Percentiles rank a stretch among this genome's conserved stretches.
phyloP scores from a whole-genome alignment of 1,284 basidiomycete genomes.

The Cystobasidium sp. region DNA sequence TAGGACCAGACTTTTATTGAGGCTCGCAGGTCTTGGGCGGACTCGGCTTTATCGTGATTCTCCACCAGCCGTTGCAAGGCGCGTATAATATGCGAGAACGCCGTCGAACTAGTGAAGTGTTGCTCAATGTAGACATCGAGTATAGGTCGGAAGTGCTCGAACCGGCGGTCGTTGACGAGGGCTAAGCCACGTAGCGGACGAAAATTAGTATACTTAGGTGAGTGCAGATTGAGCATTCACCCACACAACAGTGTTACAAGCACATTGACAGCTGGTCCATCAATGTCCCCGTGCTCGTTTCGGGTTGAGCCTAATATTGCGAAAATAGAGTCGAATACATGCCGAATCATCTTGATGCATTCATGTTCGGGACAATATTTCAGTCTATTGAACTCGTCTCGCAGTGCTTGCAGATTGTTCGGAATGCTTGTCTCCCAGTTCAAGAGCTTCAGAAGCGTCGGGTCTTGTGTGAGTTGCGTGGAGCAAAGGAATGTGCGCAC shows the following conservation, averaged over 20 bases:
- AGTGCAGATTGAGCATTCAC: background rate
- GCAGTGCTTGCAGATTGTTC: constrained; percentile 69
- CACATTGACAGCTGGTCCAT: constrained; percentile 84
- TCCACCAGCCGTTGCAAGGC: constrained; percentile 83
- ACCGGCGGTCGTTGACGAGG: constrained; percentile 91
- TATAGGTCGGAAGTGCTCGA: constrained; percentile 91
- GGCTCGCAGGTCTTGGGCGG: constrained; percentile 76
- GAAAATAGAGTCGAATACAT: constrained; percentile 90
- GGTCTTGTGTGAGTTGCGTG: constrained; percentile 89
- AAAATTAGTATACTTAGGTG: background rate
- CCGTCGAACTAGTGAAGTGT: constrained; percentile 77
- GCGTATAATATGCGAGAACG: constrained; percentile 77
- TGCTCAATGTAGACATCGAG: constrained; percentile 90
- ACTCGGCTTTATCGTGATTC: constrained; percentile 74
- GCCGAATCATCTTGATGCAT: constrained; percentile 85
- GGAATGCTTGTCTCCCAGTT: constrained; percentile 73
- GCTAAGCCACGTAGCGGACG: constrained; percentile 60
- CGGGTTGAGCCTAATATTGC: constrained; percentile 77
- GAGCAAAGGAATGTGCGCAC: constrained; percentile 91
- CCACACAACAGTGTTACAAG: constrained; percentile 73
- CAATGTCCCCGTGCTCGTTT: constrained; percentile 78
- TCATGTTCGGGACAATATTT: constrained; percentile 54
- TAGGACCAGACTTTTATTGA: constrained; percentile 97
- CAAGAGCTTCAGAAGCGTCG: constrained; percentile 78
- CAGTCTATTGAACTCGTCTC: constrained; percentile 78